Percentiles rank a stretch among this genome's conserved stretches.
These are phyloP conservation scores for Gossypium gossypioides DNA, from an alignment of 441 rosid species.

Conservation along the genomic window DNA sequence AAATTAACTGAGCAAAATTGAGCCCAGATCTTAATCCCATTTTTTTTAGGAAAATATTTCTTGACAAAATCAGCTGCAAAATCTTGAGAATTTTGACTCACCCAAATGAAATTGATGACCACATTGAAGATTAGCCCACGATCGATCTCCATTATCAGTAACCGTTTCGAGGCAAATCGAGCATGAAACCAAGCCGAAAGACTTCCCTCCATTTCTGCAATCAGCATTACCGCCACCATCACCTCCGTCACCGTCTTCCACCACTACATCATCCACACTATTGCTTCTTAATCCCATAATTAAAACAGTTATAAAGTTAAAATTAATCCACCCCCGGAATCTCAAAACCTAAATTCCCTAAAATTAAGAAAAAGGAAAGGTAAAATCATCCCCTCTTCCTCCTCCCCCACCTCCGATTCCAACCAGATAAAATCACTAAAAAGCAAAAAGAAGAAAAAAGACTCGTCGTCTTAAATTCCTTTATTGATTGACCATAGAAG, in stretches of 20 bases:
- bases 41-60: not conserved
- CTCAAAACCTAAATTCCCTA: constrained; percentile 21
- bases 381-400: not conserved
- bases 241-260: constrained; percentile 43
- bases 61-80: not conserved
- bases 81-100: constrained; percentile 18
- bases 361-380: constrained; percentile 9
- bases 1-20: constrained; percentile 13
- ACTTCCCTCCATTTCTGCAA: constrained; percentile 31
- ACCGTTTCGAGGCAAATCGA: constrained; percentile 89
- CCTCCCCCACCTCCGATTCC: not conserved
- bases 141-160: constrained; percentile 66
- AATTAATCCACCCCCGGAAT: constrained; percentile 18
- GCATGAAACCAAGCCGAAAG: constrained; percentile 51
- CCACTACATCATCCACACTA: constrained; percentile 40
- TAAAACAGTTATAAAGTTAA: constrained; percentile 2
- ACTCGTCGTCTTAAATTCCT: not conserved
- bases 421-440: not conserved
- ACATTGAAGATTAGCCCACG: constrained; percentile 95
- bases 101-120: constrained; percentile 93
- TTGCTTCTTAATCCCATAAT: constrained; percentile 70
- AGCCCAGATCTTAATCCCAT: constrained; percentile 39
- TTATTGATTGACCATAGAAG: not conserved
- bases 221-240: constrained; percentile 31
- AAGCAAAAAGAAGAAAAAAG: not conserved